These are phyloP conservation scores for Esteya vermicola DNA, from an alignment of 2,329 filamentous ascomycete genomes.

Conservation along the genomic window DNA sequence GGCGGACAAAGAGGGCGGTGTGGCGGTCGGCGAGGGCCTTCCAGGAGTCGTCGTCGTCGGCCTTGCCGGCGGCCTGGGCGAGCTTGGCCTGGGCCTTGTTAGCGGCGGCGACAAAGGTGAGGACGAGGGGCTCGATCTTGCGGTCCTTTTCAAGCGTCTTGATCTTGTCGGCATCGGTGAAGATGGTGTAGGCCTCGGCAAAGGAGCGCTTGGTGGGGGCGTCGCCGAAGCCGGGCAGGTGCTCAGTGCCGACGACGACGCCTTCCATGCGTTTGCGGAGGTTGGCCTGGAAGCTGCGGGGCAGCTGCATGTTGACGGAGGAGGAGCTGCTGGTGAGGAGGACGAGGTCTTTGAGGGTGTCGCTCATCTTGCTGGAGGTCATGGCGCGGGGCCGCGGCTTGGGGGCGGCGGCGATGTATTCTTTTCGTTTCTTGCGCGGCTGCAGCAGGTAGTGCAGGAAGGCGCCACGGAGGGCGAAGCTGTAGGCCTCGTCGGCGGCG, in stretches of 20 bases:
- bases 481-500: constrained; percentile 71
- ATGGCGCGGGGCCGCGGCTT: constrained; percentile 4
- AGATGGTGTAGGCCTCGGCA: constrained; percentile 82
- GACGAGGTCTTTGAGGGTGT: constrained; percentile 78
- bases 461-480: constrained; percentile 77
- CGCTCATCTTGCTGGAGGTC: constrained; percentile 54
- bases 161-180: constrained; percentile 79
- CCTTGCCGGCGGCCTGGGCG: constrained; percentile 57
- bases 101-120: constrained; percentile 93
- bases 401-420: constrained; percentile 58
- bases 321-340: constrained; percentile 19
- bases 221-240: constrained; percentile 78
- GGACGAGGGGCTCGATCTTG: constrained; percentile 77
- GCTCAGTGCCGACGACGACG: constrained; percentile 69
- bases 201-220: constrained; percentile 86
- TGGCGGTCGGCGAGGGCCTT: constrained; percentile 88
- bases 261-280: constrained; percentile 63
- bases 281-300: constrained; percentile 35
- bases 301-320: constrained; percentile 31
- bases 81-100: constrained; percentile 81
- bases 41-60: constrained; percentile 72
- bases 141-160: constrained; percentile 90
- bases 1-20: constrained; percentile 81
- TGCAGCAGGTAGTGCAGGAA: constrained; percentile 89
- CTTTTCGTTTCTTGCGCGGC: constrained; percentile 75